Percentiles rank a stretch among this genome's conserved stretches.
These are phyloP conservation scores for Cryptosporidium andersoni DNA, from an alignment of 169 alveolate genomes.

Conservation along the genomic window DNA sequence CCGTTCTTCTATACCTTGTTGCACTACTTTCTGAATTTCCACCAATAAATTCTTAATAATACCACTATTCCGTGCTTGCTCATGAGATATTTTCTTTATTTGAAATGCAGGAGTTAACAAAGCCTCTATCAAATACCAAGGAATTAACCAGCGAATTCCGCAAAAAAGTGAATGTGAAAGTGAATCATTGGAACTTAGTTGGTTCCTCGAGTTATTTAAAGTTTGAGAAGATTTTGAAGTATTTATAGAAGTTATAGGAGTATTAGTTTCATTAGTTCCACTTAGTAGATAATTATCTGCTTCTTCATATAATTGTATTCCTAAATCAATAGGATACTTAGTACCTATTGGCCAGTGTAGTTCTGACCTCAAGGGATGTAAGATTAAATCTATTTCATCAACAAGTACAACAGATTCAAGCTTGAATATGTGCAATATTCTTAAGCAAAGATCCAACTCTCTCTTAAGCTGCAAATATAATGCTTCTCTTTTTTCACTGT, in stretches of 20 bases:
- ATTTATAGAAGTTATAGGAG: background rate
- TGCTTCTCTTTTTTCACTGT: slow-evolving; percentile 34
- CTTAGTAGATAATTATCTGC: background rate
- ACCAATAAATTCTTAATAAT: background rate
- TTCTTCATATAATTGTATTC: background rate
- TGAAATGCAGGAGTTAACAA: slow-evolving; percentile 54
- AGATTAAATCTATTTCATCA: slow-evolving; percentile 89
- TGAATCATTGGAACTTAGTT: background rate
- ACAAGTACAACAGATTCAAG: slow-evolving; percentile 82
- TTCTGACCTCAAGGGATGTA: slow-evolving; percentile 91
- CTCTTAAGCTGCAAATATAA: slow-evolving; percentile 69
- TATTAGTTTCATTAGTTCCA: background rate
- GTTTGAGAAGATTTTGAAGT: background rate
- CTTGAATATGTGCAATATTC: slow-evolving; percentile 78
- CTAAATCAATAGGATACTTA: slow-evolving; percentile 74
- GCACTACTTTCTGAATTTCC: slow-evolving; percentile 20
- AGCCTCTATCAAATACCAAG: slow-evolving; percentile 86
- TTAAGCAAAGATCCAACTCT: slow-evolving; percentile 77
- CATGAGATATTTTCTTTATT: background rate
- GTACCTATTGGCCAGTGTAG: slow-evolving; percentile 93
- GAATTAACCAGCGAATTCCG: slow-evolving; percentile 83
- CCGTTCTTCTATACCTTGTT: slow-evolving; percentile 73
- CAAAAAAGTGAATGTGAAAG: background rate
- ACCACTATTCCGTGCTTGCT: slow-evolving; percentile 28
- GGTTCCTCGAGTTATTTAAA: background rate